These are phyloP conservation scores for Persicaria maculosa DNA, from an alignment of 148 eudicot species.

Conservation along the genomic window DNA sequence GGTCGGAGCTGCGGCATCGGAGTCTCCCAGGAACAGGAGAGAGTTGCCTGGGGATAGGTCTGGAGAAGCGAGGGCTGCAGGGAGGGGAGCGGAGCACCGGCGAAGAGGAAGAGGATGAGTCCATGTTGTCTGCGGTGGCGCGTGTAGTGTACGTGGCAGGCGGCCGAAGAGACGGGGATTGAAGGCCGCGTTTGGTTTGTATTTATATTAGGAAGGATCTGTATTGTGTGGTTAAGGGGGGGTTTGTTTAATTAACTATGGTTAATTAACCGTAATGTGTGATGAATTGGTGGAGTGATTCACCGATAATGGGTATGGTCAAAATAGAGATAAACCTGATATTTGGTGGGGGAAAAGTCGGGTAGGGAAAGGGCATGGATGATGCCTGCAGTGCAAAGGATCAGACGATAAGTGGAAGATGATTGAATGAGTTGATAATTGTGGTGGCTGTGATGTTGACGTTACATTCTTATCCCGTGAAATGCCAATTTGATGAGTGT, in stretches of 20 bases:
- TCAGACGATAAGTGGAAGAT: too few species aligned
- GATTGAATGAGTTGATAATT: too few species aligned
- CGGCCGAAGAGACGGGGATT: background rate
- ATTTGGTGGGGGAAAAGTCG: too few species aligned
- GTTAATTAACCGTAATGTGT: too few species aligned
- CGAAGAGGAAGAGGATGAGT: background rate
- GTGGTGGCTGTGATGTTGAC: too few species aligned
- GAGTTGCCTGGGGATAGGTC: background rate
- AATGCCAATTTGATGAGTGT: too few species aligned
- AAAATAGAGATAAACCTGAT: too few species aligned
- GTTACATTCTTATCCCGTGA: too few species aligned
- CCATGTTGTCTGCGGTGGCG: background rate
- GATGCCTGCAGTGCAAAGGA: too few species aligned
- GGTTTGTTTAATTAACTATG: background rate
- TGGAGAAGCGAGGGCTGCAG: conserved; percentile 5
- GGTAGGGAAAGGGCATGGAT: too few species aligned
- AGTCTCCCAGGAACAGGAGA: background rate
- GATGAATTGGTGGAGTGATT: too few species aligned
- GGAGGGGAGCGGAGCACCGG: background rate
- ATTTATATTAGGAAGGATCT: background rate
- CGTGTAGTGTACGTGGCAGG: background rate
- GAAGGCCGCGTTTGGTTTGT: background rate
- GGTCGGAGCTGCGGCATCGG: background rate
- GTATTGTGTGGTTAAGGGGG: background rate
- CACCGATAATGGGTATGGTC: too few species aligned